Base-by-base conservation (phyloP, 495 filamentous ascomycete species). In the Aspergillus taichungensis region DNA sequence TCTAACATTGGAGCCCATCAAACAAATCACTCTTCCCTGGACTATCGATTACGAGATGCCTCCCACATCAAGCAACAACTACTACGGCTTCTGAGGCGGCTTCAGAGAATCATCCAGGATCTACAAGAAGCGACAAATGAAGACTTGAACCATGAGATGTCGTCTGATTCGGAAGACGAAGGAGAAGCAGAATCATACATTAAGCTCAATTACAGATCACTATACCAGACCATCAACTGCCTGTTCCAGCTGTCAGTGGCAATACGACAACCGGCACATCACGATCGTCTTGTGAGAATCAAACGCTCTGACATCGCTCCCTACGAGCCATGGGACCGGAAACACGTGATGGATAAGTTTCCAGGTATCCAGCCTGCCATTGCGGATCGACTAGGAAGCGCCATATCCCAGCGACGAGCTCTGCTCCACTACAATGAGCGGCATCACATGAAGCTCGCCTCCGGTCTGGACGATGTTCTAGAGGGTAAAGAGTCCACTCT, bases 1-100 rank as follows among this genome's bases (percentile, higher is more conserved):
- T 60, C 46, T 3, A 73, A 71, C 51, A 68, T 73, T 37, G 71
- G 64, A 1, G 71, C 71, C 10, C 64, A 75, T 45, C 57, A 59
- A 24, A 59, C 35, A 2, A 59, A 59, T 1, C 51, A 56, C 24
- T 69, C 64, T 30, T 75, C 74, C 1, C 57, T 76, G 0, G 69
- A 73, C 27, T 68, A 64, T 41, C 57, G 69, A 5, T 59, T 75
- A 0, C 53, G 67, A 13, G 72, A 75, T 43, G 66, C 70, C 0
- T 67, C 68, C 0, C 64, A 74, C 39, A 53, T 76, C 28, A 55
- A 48, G 10, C 40, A 40, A 10, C 61, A 72, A 27, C 62, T 66
- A 1, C 7, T 66, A 6, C 52, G 55, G 5, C 46, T 77, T 3
- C 56, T 74, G 0, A 8, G 33, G 0, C 52, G 55, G 13, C 39